A percentile compares a stretch with the other conserved stretches of the same genome.
These are phyloP conservation scores for Dendrothele bispora DNA, from an alignment of 768 basidiomycete genomes.

Conservation along the genomic window DNA sequence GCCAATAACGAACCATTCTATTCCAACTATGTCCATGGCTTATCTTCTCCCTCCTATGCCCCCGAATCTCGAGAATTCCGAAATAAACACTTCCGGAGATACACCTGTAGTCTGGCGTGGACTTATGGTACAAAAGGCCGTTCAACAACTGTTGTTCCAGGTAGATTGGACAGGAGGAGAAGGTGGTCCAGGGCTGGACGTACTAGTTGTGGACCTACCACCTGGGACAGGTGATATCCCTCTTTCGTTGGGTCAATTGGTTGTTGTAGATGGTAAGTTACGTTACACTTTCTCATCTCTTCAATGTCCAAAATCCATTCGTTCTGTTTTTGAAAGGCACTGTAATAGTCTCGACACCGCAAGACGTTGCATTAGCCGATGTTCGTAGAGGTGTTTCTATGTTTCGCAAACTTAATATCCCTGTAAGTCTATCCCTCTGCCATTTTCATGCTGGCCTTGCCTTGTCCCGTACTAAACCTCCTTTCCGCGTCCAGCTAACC, in stretches of 20 bases:
- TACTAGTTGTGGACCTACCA: conserved; percentile 93
- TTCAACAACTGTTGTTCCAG: conserved; percentile 93
- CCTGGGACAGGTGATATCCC: conserved; percentile 98
- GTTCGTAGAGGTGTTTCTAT: conserved; percentile 91
- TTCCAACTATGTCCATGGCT: conserved; percentile 97
- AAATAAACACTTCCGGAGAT: conserved; percentile 56
- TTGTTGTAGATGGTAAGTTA: conserved; percentile 75
- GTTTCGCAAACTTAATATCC: conserved; percentile 86
- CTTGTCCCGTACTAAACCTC: no score
- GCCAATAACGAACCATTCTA: conserved; percentile 83
- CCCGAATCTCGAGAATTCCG: conserved; percentile 8
- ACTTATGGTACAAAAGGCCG: conserved; percentile 97
- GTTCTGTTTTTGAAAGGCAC: conserved; percentile 58
- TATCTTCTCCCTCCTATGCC: conserved; percentile 71
- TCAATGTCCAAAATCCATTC: neutral
- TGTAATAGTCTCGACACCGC: conserved; percentile 93
- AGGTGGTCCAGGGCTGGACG: conserved; percentile 61
- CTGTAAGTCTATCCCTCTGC: conserved; percentile 48
- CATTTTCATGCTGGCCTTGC: neutral
- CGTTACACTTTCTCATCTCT: conserved; percentile 5
- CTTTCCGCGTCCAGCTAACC: conserved; percentile 55
- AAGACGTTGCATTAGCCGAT: conserved; percentile 90
- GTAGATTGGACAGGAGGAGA: conserved; percentile 75
- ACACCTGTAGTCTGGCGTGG: conserved; percentile 93
- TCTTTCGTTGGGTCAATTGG: conserved; percentile 86